Conservation (phyloP, 2,329 filamentous ascomycete species). For the Iodosphaeria phyllophila region DNA sequence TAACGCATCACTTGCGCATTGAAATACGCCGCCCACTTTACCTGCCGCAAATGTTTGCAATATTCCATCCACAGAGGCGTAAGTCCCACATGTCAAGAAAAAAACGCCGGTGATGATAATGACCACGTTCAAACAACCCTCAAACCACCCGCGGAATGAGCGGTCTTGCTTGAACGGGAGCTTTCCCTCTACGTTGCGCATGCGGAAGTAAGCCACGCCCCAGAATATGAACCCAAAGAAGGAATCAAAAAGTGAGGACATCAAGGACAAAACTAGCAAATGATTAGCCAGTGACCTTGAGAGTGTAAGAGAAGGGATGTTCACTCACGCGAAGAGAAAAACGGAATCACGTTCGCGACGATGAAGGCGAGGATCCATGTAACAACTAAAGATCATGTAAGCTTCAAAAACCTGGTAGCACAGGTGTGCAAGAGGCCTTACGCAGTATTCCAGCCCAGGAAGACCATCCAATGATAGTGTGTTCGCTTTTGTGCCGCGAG, state of each 20-base stretch:
- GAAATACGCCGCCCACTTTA: slow-evolving; percentile 53
- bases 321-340: slow-evolving; percentile 57
- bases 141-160: slow-evolving; percentile 31
- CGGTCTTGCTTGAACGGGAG: slow-evolving; percentile 30
- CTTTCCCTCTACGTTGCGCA: slow-evolving; percentile 47
- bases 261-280: slow-evolving; percentile 39
- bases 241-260: slow-evolving; percentile 81
- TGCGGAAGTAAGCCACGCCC: slow-evolving; percentile 63
- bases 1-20: slow-evolving; percentile 54
- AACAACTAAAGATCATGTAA: slow-evolving; percentile 18
- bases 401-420: slow-evolving; percentile 1
- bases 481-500: slow-evolving; percentile 59
- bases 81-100: slow-evolving; percentile 69
- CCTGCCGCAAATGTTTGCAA: slow-evolving; percentile 50
- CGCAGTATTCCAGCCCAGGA: slow-evolving; percentile 58
- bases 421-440: slow-evolving; percentile 13
- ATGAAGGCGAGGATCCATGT: slow-evolving; percentile 85
- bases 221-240: slow-evolving; percentile 96
- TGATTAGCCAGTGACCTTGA: slow-evolving; percentile 8
- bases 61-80: slow-evolving; percentile 57
- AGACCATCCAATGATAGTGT: slow-evolving; percentile 67
- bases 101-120: slow-evolving; percentile 63
- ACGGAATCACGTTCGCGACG: slow-evolving; percentile 83
- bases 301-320: slow-evolving; percentile 10
- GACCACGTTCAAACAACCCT: slow-evolving; percentile 48